Base-by-base conservation (phyloP, 2,329 filamentous ascomycete species). In the Tetracladium maxilliforme region DNA sequence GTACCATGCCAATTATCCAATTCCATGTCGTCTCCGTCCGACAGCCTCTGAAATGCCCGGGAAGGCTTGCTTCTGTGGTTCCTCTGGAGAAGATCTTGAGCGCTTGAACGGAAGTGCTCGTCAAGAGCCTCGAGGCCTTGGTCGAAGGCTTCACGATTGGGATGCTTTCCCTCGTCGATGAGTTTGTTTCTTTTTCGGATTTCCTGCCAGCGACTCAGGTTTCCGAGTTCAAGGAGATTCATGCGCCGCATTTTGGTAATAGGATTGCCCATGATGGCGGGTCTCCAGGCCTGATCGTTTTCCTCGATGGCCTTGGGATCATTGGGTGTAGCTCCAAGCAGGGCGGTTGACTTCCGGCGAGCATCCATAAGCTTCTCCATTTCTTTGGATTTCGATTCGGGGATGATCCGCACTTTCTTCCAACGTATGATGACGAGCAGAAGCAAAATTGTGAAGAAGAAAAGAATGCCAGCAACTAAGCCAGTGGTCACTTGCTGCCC, bases 251-350 rank as follows among this genome's bases (percentile, higher is more conserved):
- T 68, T 45, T 70, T 74, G 23, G 73, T 68, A 22, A 66, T 69
- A 9, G 78, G 76, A 40, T 79, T 76, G 9, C 78, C 77, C 41
- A 82, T 68, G 34, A 83, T 65, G 15, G 73, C 58, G 2, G 78
- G 71, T 30, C 67, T 67, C 76, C 73, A 83, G 23, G 73, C 63
- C 33, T 45, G 42, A 9, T 43, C 36, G 17, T 38, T 37, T 13
- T 33, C 29, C 11, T 19, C 18, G 18, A 62, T 51, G 16, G 51
- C 33, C 10, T 33, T 29, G n/a, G n/a, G n/a, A n/a, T n/a, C n/a
- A n/a, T n/a, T n/a, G n/a, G n/a, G n/a, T n/a, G n/a, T n/a, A 6
- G 42, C 24, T 11, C 47, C 44, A 23, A 34, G 35, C 13, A 31
- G 33, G 22, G 41, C 41, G 9, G 28, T 33, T 27, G 61, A 66